A percentile compares a stretch with the other conserved stretches of the same genome.
phyloP scores from a whole-genome alignment of 352 stramenopile species.

The Albugo candida region DNA sequence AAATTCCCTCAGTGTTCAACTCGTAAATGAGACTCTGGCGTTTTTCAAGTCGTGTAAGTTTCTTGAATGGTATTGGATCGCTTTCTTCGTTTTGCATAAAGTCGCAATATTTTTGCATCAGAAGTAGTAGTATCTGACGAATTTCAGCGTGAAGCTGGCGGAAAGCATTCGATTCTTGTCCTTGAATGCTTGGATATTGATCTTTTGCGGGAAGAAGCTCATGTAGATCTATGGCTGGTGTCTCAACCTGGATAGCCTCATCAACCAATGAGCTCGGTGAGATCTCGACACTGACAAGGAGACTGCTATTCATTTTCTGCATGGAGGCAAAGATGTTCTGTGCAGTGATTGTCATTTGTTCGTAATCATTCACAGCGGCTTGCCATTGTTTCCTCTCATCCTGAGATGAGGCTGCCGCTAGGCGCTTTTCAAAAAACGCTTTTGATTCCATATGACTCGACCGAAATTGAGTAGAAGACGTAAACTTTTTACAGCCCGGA shows the following conservation, averaged over 20 bases:
- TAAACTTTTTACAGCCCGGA: too few species aligned
- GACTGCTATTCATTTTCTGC: constrained; percentile 9
- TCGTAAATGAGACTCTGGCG: constrained; percentile 53
- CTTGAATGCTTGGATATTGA: constrained; percentile 16
- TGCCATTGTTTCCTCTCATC: constrained; percentile 70
- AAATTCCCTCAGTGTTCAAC: constrained; percentile 53
- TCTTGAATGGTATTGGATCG: background rate
- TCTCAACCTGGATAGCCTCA: constrained; percentile 12
- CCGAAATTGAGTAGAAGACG: background rate
- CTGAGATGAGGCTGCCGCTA: constrained; percentile 20
- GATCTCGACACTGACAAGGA: constrained; percentile 16
- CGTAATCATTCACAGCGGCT: constrained; percentile 36
- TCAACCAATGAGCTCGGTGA: constrained; percentile 18
- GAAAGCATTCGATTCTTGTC: constrained; percentile 22
- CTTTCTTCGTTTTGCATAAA: constrained; percentile 6
- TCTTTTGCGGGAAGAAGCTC: constrained; percentile 33
- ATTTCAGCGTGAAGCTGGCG: constrained; percentile 35
- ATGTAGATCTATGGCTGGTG: constrained; percentile 15
- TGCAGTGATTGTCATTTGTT: constrained; percentile 10
- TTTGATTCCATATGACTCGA: constrained; percentile 4
- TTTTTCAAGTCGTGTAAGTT: constrained; percentile 31
- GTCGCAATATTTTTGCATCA: constrained; percentile 51
- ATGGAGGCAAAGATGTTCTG: constrained; percentile 4
- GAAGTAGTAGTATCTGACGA: constrained; percentile 22
- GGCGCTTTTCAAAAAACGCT: constrained; percentile 33